These are phyloP conservation scores for Emmonsiellopsis sp. DNA, from an alignment of 2,329 filamentous ascomycete genomes.

Conservation along the genomic window DNA sequence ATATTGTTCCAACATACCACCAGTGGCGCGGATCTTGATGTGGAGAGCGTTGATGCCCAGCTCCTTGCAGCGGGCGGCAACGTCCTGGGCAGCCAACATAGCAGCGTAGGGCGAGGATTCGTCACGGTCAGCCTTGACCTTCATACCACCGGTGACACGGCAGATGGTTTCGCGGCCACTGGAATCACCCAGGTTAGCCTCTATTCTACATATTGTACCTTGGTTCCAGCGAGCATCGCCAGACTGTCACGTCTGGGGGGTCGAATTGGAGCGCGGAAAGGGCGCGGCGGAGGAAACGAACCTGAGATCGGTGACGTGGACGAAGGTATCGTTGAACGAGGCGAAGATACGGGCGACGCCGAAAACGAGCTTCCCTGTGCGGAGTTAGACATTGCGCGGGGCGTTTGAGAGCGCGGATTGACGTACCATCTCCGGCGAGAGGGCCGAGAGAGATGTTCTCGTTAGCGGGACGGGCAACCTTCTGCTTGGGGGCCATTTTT, in stretches of 20 bases:
- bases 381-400: conserved; percentile 7
- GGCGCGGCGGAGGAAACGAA: conserved; percentile 35
- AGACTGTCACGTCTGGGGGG: not conserved
- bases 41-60: conserved; percentile 89
- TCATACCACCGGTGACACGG: conserved; percentile 99
- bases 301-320: conserved; percentile 99
- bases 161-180: conserved; percentile 99
- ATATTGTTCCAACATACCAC: conserved; percentile 53
- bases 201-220: conserved; percentile 13
- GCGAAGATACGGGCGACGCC: conserved; percentile 97
- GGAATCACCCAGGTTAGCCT: conserved; percentile 60
- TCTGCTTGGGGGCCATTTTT: conserved; percentile 93
- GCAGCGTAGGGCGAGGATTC: conserved; percentile 99
- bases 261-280: not conserved
- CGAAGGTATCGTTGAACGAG: conserved; percentile 88
- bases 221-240: too few relatives aligned
- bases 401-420: conserved; percentile 1
- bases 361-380: conserved; percentile 85
- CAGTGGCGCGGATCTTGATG: conserved; percentile 99
- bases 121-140: conserved; percentile 99
- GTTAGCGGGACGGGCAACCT: conserved; percentile 64
- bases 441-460: conserved; percentile 99
- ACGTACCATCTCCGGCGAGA: conserved; percentile 81
- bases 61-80: conserved; percentile 82
- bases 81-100: conserved; percentile 99